Base-by-base conservation (phyloP, 1,139 yeast species). In the Taphrina pruni region DNA sequence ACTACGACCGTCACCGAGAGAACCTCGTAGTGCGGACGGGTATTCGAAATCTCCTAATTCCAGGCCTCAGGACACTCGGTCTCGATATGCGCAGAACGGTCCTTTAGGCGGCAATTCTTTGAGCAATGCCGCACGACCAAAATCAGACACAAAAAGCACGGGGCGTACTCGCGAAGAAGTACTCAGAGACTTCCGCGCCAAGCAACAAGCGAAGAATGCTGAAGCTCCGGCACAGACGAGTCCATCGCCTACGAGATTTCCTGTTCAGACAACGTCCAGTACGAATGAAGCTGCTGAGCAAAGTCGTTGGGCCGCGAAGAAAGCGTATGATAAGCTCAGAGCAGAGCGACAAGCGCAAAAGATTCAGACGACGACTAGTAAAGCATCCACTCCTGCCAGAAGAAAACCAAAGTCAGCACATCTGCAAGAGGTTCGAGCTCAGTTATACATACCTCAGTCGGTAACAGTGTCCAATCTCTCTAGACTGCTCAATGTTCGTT, bases 391-490 rank as follows among this genome's bases (percentile, higher is more conserved):
- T 8, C 45, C n/a, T 2, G 26, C 9, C n/a, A 54, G 51, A 35
- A 55, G 48, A 35, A 52, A 35, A 20, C 32, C 57, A 14, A 65
- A 56, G 39, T 50, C 69, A 8, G 69, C 69, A 17, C 64, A 57
- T 35, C 45, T 56, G 11, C 64, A 65, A 39, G 57, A 56, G 17
- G 69, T 65, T 36, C 60, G 50, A 43, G 55, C 60, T 64, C 62
- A 64, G 48, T 51, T 64, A 17, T 41, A 54, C 48, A 36, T 70
- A 35, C 97, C 97, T 0, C 85, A 88, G 11, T 90, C 88, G 73
- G 82, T 89, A 3, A 85, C 93, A 0, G 89, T 91, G 0, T 83
- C 92, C 3, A 90, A 91, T 72, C 81, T 93, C 57, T 89, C 97
- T 0, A 86, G 88, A 51, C 81, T 90, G 54, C 79, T 94, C 73